phyloP scores from a whole-genome alignment of 345 rosid species.

The Bruguiera parviflora region DNA sequence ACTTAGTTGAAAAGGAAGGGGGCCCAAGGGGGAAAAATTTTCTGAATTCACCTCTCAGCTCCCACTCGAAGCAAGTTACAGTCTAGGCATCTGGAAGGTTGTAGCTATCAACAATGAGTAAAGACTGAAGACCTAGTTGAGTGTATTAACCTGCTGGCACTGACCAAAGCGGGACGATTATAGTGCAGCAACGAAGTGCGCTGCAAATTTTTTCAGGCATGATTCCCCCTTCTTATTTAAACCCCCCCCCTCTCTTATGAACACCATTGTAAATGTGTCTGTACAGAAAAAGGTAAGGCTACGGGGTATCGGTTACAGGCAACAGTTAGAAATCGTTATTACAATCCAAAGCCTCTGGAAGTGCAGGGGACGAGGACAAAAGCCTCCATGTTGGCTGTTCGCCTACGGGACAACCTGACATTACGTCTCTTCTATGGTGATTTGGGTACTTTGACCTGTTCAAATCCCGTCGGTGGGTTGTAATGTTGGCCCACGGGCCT shows the following conservation, averaged over 20 bases:
- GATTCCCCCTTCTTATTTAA: no score
- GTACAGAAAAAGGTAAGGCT: background rate
- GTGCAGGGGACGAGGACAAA: background rate
- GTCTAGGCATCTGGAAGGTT: background rate
- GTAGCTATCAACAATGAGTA: background rate
- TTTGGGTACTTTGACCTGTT: no score
- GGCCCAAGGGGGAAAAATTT: background rate
- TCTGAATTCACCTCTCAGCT: conserved; percentile 6
- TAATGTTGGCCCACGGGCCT: no score
- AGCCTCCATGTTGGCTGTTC: no score
- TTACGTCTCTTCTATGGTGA: no score
- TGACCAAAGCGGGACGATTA: background rate
- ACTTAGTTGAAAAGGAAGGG: conserved; percentile 22
- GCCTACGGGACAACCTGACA: no score
- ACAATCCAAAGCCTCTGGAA: background rate
- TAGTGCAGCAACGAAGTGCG: background rate
- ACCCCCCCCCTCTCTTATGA: background rate
- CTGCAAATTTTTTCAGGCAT: conserved; percentile 8
- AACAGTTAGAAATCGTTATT: background rate
- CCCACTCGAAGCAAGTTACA: background rate
- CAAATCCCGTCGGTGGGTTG: no score
- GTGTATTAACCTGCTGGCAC: background rate
- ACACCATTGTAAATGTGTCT: background rate
- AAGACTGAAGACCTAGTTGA: background rate
- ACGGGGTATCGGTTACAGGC: background rate